Evolutionary conservation across 306 rosid species (phyloP).

Genomic region (Leucaena leucocephala): DNA sequence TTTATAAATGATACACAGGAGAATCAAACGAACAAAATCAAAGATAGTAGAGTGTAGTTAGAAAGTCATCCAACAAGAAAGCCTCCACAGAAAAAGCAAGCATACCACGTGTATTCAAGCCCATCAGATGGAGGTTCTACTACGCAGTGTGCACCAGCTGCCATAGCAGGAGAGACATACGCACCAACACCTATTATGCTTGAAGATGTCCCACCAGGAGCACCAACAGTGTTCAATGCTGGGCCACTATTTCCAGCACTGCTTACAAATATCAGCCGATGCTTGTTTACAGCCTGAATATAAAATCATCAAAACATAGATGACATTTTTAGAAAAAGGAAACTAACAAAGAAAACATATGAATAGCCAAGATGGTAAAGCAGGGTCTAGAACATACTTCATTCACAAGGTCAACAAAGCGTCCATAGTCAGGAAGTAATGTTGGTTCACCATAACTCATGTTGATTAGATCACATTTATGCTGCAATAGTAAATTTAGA

Average conservation of each 20-base stretch:
- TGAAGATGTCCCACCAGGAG: constrained; percentile 98
- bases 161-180: constrained; percentile 96
- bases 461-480: constrained; percentile 91
- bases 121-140: constrained; percentile 95
- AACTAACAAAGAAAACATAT: constrained; percentile 30
- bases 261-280: constrained; percentile 84
- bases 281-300: constrained; percentile 83
- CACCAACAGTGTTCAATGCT: constrained; percentile 95
- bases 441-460: constrained; percentile 98
- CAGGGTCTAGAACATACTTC: constrained; percentile 59
- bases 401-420: constrained; percentile 92
- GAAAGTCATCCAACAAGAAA: constrained; percentile 13
- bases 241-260: constrained; percentile 99
- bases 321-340: constrained; percentile 34
- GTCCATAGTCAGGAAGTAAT: constrained; percentile 92
- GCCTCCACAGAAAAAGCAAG: constrained; percentile 32
- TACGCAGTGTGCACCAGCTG: constrained; percentile 95
- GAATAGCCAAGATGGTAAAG: constrained; percentile 29
- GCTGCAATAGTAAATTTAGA: constrained; percentile 61
- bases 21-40: constrained; percentile 25
- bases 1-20: constrained; percentile 22
- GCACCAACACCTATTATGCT: constrained; percentile 96
- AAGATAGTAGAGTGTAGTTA: constrained; percentile 26
- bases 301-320: constrained; percentile 37
- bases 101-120: constrained; percentile 95